Percentiles rank a stretch among this genome's conserved stretches.
Evolutionary conservation across 1,139 yeast genomes (phyloP).

Genomic region (Sugiyamaella pinicola): DNA sequence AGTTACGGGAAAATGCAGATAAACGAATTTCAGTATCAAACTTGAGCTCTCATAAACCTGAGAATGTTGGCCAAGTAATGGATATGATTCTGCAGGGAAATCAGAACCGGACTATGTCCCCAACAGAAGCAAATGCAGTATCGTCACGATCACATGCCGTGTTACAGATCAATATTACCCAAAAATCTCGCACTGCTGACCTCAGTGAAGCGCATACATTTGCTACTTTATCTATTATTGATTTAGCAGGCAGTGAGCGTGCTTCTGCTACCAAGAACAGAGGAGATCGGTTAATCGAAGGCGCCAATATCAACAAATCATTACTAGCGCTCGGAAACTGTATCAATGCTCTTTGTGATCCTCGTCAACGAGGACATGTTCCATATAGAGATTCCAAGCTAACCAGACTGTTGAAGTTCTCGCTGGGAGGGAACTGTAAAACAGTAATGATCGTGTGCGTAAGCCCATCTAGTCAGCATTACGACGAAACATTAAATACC

Average conservation of each 20-base stretch:
- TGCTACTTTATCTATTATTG: constrained; percentile 84
- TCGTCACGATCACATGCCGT: constrained; percentile 95
- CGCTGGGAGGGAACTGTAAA: constrained; percentile 92
- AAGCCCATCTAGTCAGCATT: constrained; percentile 81
- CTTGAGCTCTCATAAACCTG: constrained; percentile 64
- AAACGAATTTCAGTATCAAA: constrained; percentile 74
- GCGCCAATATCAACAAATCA: constrained; percentile 90
- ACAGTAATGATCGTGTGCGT: constrained; percentile 96
- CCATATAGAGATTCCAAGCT: constrained; percentile 91
- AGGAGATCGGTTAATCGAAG: constrained; percentile 80
- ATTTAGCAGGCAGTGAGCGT: constrained; percentile 92
- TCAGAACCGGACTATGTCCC: constrained; percentile 73
- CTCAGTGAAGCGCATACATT: constrained; percentile 67
- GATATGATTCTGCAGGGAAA: constrained; percentile 75
- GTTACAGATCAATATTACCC: constrained; percentile 73
- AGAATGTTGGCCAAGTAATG: constrained; percentile 72
- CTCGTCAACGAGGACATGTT: constrained; percentile 63
- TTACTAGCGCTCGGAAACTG: constrained; percentile 89
- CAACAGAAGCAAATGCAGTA: constrained; percentile 88
- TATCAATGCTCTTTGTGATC: constrained; percentile 86
- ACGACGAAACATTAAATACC: constrained; percentile 89
- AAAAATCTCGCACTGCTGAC: constrained; percentile 62
- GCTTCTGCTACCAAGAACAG: constrained; percentile 87
- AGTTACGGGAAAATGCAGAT: constrained; percentile 71
- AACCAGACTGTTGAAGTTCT: constrained; percentile 80